These are phyloP conservation scores for Blastomyces emzantsi DNA, from an alignment of 2,329 filamentous ascomycete species.

Conservation along the genomic window DNA sequence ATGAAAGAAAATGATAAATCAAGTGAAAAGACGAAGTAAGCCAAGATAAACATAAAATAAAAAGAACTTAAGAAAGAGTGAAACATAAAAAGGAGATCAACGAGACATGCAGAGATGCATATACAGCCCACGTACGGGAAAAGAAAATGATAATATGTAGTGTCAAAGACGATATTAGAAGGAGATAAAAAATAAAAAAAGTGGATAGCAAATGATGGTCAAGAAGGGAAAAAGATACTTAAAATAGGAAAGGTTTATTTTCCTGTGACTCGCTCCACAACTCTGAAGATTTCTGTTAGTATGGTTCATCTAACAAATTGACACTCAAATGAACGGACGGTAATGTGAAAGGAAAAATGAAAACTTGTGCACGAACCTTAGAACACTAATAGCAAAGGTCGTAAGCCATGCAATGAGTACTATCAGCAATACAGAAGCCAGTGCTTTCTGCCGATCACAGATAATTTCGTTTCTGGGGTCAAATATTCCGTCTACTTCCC, in stretches of 20 bases:
- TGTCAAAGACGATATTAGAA: not conserved
- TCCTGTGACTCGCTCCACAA: slow-evolving; percentile 16
- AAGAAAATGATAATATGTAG: not conserved
- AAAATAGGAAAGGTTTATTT: slow-evolving; percentile 3
- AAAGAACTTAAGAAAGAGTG: not conserved
- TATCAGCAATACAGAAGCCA: slow-evolving; percentile 70
- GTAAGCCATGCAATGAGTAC: slow-evolving; percentile 81
- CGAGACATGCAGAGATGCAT: not conserved
- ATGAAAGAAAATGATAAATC: not conserved
- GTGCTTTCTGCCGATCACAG: slow-evolving; percentile 56
- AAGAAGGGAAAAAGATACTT: not conserved
- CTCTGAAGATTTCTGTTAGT: slow-evolving; percentile 10
- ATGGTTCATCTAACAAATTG: not conserved
- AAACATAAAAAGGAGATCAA: not conserved
- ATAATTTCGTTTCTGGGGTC: slow-evolving; percentile 40
- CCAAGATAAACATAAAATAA: not conserved
- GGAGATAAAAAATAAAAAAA: not conserved
- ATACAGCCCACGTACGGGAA: not conserved
- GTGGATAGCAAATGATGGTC: not conserved
- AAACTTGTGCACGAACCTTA: slow-evolving; percentile 13
- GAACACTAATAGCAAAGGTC: slow-evolving; percentile 66
- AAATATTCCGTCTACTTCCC: slow-evolving; percentile 29
- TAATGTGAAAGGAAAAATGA: not conserved
- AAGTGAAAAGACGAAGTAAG: not conserved
- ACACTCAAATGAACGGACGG: not conserved